Base-by-base conservation (phyloP, 768 basidiomycete genomes). In the Cystofilobasidium macerans region DNA sequence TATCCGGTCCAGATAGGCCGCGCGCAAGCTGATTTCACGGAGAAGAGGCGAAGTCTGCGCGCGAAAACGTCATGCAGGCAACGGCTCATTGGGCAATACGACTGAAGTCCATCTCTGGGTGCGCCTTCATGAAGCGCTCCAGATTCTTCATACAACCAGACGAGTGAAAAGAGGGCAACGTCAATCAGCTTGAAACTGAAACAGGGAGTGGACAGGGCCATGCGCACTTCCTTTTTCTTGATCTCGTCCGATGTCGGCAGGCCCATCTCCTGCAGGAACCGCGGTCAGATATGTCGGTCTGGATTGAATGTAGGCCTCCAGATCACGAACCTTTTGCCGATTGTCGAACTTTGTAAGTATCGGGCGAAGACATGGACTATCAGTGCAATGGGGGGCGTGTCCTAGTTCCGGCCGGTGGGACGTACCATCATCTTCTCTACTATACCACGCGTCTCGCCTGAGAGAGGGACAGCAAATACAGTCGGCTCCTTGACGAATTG, bases 371-470 rank as follows among this genome's bases (percentile, higher is more conserved):
- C n/a, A n/a, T n/a, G n/a, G n/a, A n/a, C n/a, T n/a, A n/a, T n/a
- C n/a, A n/a, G n/a, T n/a, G n/a, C n/a, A n/a, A n/a, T n/a, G n/a
- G n/a, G n/a, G n/a, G n/a, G n/a, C n/a, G n/a, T n/a, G n/a, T n/a
- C n/a, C n/a, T n/a, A n/a, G n/a, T n/a, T n/a, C n/a, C n/a, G 32
- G 1, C 28, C 14, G 13, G 57, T 9, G 0, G 14, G 20, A 76
- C 86, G 71, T 78, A 94, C 94, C 94, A 99, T 98, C 95, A 99
- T 99, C 80, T 99, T 99, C 77, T 99, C 95, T 4, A 99, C 95
- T 88, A 99, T 88, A 2, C 88, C 91, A 70, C 95, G 89, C 45
- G 43, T 67, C 61, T 67, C 66, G 18, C 58, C 64, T 66, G 43
- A 20, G 5, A 40, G 2, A 28, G 32, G 22, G 3, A 5, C 32